Conservation (phyloP, 306 rosid species). For the Prunus dulcis region DNA sequence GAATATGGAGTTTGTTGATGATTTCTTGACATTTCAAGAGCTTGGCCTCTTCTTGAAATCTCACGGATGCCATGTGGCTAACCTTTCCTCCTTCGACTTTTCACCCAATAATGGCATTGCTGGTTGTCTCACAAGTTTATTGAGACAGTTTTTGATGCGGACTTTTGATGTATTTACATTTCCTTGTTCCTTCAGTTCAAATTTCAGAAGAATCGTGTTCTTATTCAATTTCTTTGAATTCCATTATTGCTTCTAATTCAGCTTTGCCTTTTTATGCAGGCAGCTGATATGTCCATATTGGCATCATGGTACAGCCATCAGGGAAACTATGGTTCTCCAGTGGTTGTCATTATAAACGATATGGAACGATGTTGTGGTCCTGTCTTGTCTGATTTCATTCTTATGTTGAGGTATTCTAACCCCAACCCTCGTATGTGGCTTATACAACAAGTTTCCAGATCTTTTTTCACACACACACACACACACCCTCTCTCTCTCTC, state of each 20-base stretch:
- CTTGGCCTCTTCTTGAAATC: slow-evolving; percentile 73
- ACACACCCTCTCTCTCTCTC: neutral
- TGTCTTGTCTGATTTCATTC: slow-evolving; percentile 75
- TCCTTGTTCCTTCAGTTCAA: neutral
- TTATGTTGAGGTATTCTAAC: slow-evolving; percentile 65
- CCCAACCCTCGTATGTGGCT: neutral
- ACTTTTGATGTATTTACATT: slow-evolving; percentile 47
- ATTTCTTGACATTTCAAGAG: slow-evolving; percentile 73
- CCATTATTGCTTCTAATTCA: slow-evolving; percentile 25
- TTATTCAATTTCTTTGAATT: neutral
- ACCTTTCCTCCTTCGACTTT: slow-evolving; percentile 67
- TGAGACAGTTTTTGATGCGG: slow-evolving; percentile 58
- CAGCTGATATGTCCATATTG: slow-evolving; percentile 70
- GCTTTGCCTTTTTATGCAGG: slow-evolving; percentile 39
- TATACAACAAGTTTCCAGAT: too few relatives aligned
- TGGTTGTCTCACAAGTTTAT: slow-evolving; percentile 72
- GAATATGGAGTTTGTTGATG: slow-evolving; percentile 90
- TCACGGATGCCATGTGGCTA: slow-evolving; percentile 79
- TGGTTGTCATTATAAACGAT: slow-evolving; percentile 73
- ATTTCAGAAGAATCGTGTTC: neutral
- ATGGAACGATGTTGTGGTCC: slow-evolving; percentile 82
- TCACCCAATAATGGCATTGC: slow-evolving; percentile 76
- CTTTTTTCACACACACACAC: neutral
- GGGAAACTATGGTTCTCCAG: slow-evolving; percentile 56
- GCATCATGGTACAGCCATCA: slow-evolving; percentile 94